Conservation (phyloP, 441 rosid genomes). For the Aleurites moluccanus region DNA sequence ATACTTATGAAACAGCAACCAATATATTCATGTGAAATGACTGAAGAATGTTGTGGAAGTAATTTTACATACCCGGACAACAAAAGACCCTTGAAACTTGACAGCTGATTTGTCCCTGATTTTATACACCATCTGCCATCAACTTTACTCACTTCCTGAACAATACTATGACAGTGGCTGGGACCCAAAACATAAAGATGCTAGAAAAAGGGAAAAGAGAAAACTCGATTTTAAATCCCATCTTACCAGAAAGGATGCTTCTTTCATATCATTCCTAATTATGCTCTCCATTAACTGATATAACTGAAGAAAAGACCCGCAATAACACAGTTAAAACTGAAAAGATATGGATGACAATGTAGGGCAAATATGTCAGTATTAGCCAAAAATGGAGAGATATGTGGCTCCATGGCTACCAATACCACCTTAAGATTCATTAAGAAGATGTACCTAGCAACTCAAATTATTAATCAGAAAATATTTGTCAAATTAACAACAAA, state of each 20-base stretch:
- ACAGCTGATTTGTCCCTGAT: conserved; percentile 51
- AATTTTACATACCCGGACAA: conserved; percentile 61
- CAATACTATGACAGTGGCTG: conserved; percentile 23
- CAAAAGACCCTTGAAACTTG: conserved; percentile 63
- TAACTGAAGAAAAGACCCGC: conserved; percentile 51
- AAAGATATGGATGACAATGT: neutral
- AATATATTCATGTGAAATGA: conserved; percentile 8
- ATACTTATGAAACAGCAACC: neutral
- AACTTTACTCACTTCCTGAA: conserved; percentile 60
- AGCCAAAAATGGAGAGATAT: neutral
- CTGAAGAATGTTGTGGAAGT: conserved; percentile 17
- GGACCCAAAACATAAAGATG: conserved; percentile 17
- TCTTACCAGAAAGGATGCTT: conserved; percentile 57
- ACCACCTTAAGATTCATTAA: neutral
- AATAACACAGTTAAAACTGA: conserved; percentile 14
- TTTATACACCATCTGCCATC: conserved; percentile 88
- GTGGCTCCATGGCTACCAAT: neutral
- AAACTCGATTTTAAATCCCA: neutral
- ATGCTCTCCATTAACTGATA: conserved; percentile 68
- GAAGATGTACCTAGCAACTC: neutral
- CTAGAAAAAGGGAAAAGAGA: conserved; percentile 11
- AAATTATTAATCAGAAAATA: neutral
- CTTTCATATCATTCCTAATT: conserved; percentile 56
- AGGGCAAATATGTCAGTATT: neutral
- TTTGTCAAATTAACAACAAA: neutral